These are phyloP conservation scores for Gnomoniopsis sp. DNA, from an alignment of 2,329 filamentous ascomycete species.

Conservation along the genomic window DNA sequence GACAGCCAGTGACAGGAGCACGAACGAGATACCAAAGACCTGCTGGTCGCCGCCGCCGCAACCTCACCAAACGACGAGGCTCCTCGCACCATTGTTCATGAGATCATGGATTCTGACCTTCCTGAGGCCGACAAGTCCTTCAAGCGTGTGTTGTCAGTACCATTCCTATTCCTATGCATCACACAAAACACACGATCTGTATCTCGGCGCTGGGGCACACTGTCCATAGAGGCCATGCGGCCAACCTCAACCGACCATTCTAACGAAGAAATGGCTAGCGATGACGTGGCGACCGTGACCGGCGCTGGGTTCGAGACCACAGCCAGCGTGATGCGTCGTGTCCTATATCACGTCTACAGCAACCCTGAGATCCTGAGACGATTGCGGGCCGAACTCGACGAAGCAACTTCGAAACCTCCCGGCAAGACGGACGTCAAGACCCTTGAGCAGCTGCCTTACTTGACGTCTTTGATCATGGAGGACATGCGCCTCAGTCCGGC, in stretches of 20 bases:
- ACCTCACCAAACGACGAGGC: no score
- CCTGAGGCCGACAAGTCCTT: no score
- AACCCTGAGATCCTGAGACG: constrained; percentile 26
- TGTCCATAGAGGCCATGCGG: no score
- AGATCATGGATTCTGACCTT: no score
- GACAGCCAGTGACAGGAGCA: not conserved
- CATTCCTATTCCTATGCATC: no score
- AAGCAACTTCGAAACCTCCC: constrained; percentile 12
- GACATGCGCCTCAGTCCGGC: constrained; percentile 40
- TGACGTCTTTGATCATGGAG: constrained; percentile 42
- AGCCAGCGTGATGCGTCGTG: constrained; percentile 29
- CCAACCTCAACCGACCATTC: constrained; percentile 30
- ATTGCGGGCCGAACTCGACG: constrained; percentile 32
- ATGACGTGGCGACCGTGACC: constrained; percentile 29
- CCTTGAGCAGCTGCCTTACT: constrained; percentile 34
- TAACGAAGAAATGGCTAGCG: constrained; percentile 31
- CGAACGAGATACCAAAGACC: no score
- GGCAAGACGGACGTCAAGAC: not conserved
- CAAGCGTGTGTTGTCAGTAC: no score
- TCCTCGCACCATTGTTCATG: no score
- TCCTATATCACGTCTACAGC: constrained; percentile 33
- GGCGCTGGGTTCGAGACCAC: constrained; percentile 36
- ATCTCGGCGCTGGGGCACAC: no score
- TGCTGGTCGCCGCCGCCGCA: no score
- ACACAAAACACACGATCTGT: no score